Evolutionary conservation across 306 rosid species (phyloP), one percentile per base, ranked within the genome.

Genomic region (Dryas alaskensis): DNA sequence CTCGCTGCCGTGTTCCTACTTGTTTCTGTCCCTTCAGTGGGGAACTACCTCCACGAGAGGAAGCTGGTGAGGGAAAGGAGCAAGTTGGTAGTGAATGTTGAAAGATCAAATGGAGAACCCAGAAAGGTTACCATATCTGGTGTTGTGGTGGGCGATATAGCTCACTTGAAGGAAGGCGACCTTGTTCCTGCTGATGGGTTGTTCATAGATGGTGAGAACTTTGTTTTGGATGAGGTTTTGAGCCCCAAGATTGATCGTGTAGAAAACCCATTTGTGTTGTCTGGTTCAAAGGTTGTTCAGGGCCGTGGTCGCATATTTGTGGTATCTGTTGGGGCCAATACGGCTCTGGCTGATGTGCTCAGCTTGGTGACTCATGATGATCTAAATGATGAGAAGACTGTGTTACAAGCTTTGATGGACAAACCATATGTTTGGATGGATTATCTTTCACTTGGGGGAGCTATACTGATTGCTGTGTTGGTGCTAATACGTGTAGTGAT

Each of bases 171-270:
- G 51, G n/a, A n/a, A 55, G 90, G 73, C 39, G 87, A 84, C 51
- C 76, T 48, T 71, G 80, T 85, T 83, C 97, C 89, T 12, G 89
- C 86, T 14, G 83, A 92, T 68, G 97, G 96, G 73, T 69, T 87
- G 78, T 68, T 86, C 70, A 62, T 75, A 58, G 7, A 22, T 1
- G 75, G 73, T 57, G 75, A 47, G 5, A 43, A 61, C 47, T 73
- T 85, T 76, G 53, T 25, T 69, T 4, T 87, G 64, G 84, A 76
- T 71, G 85, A 72, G 14, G 83, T 48, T 6, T 60, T 10, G 42
- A 22, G 70, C 63, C 42, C 65, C 3, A 60, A 79, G 72, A 70
- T 77, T 55, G 79, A 80, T 77, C 5, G 4, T 50, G 42, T 40
- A 8, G 25, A n/a, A 12, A 86, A 89, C 55, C 89, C 96, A 0